Evolutionary conservation across 805 yeast species (phyloP).

Genomic region (Sugiyamaella smithiae): DNA sequence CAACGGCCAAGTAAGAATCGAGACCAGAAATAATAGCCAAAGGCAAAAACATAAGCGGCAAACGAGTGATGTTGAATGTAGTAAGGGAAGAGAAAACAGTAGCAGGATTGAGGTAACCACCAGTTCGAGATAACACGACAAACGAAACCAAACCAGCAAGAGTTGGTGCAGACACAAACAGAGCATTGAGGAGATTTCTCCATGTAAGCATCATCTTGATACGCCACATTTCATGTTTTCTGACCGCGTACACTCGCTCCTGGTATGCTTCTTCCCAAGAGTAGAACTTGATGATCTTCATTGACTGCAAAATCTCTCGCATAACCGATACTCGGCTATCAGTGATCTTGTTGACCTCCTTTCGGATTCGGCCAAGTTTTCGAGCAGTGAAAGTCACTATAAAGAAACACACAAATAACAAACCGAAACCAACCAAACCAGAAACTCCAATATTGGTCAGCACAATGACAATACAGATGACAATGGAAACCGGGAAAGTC

Average conservation of each 20-base stretch:
- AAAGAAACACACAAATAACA: conserved; percentile 38
- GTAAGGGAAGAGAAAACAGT: conserved; percentile 68
- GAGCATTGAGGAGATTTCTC: conserved; percentile 61
- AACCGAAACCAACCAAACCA: conserved; percentile 66
- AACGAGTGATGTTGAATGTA: conserved; percentile 59
- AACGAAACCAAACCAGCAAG: conserved; percentile 67
- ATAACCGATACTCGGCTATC: conserved; percentile 73
- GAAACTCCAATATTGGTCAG: conserved; percentile 68
- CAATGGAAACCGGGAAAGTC: conserved; percentile 61
- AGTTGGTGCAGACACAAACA: conserved; percentile 64
- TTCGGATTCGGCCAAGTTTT: conserved; percentile 53
- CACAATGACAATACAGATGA: conserved; percentile 61
- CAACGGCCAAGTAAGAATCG: conserved; percentile 59
- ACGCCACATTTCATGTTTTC: conserved; percentile 59
- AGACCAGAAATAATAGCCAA: conserved; percentile 57
- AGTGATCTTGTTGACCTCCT: conserved; percentile 58
- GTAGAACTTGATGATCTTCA: conserved; percentile 81
- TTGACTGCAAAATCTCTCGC: conserved; percentile 72
- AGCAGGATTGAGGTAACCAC: conserved; percentile 50
- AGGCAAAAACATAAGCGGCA: conserved; percentile 64
- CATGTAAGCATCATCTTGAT: conserved; percentile 62
- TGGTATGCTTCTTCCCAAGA: conserved; percentile 88
- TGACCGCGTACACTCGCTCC: conserved; percentile 49
- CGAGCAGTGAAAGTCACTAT: conserved; percentile 48
- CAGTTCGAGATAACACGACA: conserved; percentile 45